phyloP scores from a whole-genome alignment of 768 basidiomycete genomes.

The Naganishia kalamii region DNA sequence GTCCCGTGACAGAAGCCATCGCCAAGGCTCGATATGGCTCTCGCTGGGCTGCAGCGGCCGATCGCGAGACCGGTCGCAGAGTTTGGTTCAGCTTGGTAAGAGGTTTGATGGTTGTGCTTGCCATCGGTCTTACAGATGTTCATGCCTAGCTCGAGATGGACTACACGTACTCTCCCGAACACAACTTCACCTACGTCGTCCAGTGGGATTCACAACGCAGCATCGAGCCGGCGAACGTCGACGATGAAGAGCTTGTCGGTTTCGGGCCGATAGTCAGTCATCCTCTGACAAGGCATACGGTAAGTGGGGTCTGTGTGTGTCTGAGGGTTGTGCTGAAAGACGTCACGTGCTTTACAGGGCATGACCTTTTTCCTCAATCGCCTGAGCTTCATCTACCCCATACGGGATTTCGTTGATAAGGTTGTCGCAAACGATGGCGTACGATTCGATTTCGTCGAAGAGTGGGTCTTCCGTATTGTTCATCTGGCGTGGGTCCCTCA shows the following conservation, averaged over 20 bases:
- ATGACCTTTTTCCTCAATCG: slow-evolving; percentile 15
- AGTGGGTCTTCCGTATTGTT: not conserved
- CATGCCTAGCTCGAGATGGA: slow-evolving; percentile 2
- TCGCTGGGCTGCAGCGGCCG: not conserved
- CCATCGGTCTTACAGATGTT: not conserved
- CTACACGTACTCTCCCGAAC: not conserved
- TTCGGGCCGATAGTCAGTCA: not conserved
- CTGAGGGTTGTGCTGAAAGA: too few species aligned
- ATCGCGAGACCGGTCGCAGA: not conserved
- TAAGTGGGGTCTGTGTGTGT: not conserved
- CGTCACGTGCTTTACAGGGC: too few species aligned
- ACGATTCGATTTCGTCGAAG: not conserved
- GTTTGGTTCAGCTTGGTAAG: slow-evolving; percentile 6
- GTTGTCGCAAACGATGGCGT: not conserved
- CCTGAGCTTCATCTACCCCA: not conserved
- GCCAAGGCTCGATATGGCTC: not conserved
- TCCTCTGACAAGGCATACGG: slow-evolving; percentile 1
- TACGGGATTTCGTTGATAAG: not conserved
- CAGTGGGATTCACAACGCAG: not conserved
- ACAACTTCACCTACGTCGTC: not conserved
- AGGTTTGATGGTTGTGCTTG: not conserved
- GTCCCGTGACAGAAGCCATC: not conserved
- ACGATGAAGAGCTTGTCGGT: slow-evolving; percentile 1
- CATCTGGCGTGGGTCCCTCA: not conserved
- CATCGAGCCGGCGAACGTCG: slow-evolving; percentile 4